Evolutionary conservation across 768 basidiomycete genomes (phyloP), one percentile per base, ranked within the genome.

Genomic region (Auricularia cornea): DNA sequence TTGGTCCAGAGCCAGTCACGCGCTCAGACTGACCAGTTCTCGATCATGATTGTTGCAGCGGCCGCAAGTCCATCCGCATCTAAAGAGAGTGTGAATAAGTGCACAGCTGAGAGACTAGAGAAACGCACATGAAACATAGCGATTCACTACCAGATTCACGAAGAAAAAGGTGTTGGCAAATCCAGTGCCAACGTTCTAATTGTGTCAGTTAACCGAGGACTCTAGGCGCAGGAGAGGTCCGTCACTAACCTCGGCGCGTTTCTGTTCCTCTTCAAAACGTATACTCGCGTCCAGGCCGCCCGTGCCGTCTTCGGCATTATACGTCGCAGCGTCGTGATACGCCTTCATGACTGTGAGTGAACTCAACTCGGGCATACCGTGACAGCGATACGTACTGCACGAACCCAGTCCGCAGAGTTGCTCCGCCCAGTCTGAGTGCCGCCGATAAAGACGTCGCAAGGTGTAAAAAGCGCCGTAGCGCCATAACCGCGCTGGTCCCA

Each of bases 211-310:
- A 3, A 14, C 14, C 14, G 35, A 35, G 14, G 35, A 14, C 14
- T 14, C 14, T 14, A 8, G 35, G 35, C 35, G 35, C 14, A n/a
- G 8, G 35, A 35, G 35, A 8, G 14, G 8, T 35, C 35, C 35
- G 35, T 35, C 5, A 57, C 54, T 10, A 6, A 57, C 54, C 54
- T 57, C 54, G 8, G 54, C 73, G 78, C 80, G 12, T 70, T 8
- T 59, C 78, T 70, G 60, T 71, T 72, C 23, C 78, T 74, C 54
- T 68, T 83, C 81, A 61, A 80, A 82, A 26, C 72, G 76, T 62
- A 83, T 75, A 10, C 80, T 81, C 23, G 78, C 79, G 63, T 83
- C 82, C 61, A 83, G 52, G 20, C 82, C 81, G 23, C 81, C 82
- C 1, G 75, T 76, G 10, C 80, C 80, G 67, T 76, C 74, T 18